Evolutionary conservation across 805 yeast genomes (phyloP), one percentile per base, ranked within the genome.

Genomic region (Wickerhamiella sergipiensis): DNA sequence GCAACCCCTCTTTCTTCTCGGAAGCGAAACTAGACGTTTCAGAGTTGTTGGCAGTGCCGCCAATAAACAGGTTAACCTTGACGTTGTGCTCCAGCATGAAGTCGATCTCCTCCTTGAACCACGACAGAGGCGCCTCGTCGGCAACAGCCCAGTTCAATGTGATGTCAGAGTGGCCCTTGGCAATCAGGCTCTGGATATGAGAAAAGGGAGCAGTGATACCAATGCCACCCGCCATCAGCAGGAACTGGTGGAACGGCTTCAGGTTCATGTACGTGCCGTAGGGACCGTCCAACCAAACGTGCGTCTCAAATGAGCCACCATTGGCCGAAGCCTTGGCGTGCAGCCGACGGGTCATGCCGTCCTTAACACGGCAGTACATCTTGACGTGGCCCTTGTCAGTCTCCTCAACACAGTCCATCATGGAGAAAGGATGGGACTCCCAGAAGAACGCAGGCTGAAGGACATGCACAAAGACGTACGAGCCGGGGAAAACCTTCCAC

Each of bases 351-450:
- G 86, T 79, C 49, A 78, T 63, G 52, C 86, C 87, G n/a, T 71
- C 71, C 62, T 78, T 78, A 18, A 57, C 59, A 10, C 55, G 50
- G 50, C 51, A 50, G 26, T 47, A 57, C n/a, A 61, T 51, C 50
- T 55, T 59, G 43, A 61, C 38, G 23, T 58, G 40, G 9, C 51
- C 53, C 26, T 53, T 49, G 44, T 58, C 54, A 9, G 22, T 21
- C 24, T 40, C 43, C 13, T 24, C 47, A 2, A 47, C 29, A 15
- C 50, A 39, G 7, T 45, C 45, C 22, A 52, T 52, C 31, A 63
- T 40, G 6, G 87, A 79, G 64, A 83, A 82, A 2, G 89, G 88
- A 61, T 82, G 86, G 2, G 81, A 76, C 61, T 82, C 85, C 79
- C 81, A 81, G 63, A 80, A 77, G 36, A 72, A 67, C 5, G 66